Evolutionary conservation across 768 basidiomycete species (phyloP), one percentile per base, ranked within the genome.

Genomic region (Psilocybe cyanescens): DNA sequence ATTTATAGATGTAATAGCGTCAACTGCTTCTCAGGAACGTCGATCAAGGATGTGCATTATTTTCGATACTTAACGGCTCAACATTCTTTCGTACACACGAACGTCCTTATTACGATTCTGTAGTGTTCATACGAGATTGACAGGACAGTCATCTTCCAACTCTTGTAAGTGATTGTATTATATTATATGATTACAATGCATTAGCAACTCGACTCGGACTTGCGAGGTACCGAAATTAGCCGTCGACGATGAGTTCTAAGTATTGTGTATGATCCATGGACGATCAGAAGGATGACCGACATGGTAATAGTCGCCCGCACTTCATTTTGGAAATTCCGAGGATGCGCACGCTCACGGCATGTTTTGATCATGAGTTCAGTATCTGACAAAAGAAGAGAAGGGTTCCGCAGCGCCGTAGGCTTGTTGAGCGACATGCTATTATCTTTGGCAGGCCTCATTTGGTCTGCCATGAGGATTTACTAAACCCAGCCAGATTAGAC

Each of bases 11-110:
- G 16, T 16, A 31, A 48, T 55, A 55, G 47, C 33, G 47, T 31
- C 54, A 54, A 60, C 16, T 48, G 54, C 59, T 60, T 60, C 59
- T 50, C 59, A 60, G 54, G 59, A 54, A 44, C 47, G 54, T 60
- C 59, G 54, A 55, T 55, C 53, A 60, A 39, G 39, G 57, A 19
- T 45, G 48, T 35, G 57, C 49, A 58, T n/a, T 17, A 16, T 48
- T 33, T 54, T 11, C 17, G 30, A 51, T 49, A 49, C 16, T n/a
- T 24, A 33, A 29, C 24, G 24, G 24, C 24, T 24, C 24, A 24
- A 24, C 24, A 24, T 24, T n/a, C 30, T 14, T 51, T 5, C 12
- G 8, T 53, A 53, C 51, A n/a, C 51, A 53, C 51, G 51, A 53
- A 29, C 49, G 49, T 28, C 30, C 51, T 37, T 31, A 31, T 37